phyloP scores from a whole-genome alignment of 1,139 yeast species.

The Pichia sp. region DNA sequence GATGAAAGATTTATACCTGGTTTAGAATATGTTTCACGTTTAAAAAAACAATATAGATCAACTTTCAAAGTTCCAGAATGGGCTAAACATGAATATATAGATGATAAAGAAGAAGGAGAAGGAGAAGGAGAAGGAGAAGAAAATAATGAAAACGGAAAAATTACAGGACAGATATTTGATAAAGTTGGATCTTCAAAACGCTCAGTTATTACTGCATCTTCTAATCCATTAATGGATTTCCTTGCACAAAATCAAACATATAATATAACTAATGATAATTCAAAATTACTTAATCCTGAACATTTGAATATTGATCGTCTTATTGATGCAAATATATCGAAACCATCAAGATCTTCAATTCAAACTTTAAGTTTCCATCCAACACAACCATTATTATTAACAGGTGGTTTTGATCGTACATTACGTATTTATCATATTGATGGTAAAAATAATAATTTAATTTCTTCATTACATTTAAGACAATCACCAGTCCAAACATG shows the following conservation, averaged over 20 bases:
- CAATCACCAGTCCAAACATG: constrained; percentile 80
- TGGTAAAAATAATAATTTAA: constrained; percentile 77
- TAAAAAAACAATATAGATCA: constrained; percentile 79
- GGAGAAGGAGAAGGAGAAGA: constrained; percentile 22
- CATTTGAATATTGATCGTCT: constrained; percentile 70
- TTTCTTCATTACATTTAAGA: constrained; percentile 73
- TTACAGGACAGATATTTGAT: constrained; percentile 31
- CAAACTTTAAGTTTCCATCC: constrained; percentile 85
- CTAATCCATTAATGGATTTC: constrained; percentile 53
- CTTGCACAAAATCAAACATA: constrained; percentile 55
- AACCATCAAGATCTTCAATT: constrained; percentile 67
- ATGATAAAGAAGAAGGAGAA: constrained; percentile 26
- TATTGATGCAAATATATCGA: constrained; percentile 76
- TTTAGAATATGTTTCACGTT: constrained; percentile 58
- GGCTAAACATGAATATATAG: constrained; percentile 44
- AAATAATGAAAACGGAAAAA: constrained; percentile 28
- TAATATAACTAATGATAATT: constrained; percentile 36
- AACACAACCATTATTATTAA: constrained; percentile 71
- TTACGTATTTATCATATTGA: constrained; percentile 84
- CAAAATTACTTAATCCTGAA: constrained; percentile 63
- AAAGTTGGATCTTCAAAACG: constrained; percentile 30
- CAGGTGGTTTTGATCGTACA: constrained; percentile 92
- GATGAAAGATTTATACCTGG: constrained; percentile 60
- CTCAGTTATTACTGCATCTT: constrained; percentile 36
- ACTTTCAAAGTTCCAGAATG: constrained; percentile 86